phyloP scores from a whole-genome alignment of 768 basidiomycete genomes.

The Suillus paluster region DNA sequence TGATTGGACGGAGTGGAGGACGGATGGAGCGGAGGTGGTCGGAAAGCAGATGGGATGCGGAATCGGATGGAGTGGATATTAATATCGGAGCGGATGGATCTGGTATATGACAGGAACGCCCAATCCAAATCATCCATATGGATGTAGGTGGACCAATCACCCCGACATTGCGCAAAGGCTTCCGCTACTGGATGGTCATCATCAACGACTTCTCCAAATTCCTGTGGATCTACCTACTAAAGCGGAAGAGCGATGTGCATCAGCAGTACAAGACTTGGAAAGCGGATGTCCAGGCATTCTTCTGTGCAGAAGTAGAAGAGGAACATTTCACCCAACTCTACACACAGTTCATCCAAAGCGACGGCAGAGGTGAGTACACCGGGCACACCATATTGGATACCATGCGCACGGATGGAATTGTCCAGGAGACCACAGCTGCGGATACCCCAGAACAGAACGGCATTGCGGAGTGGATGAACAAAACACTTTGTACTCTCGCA shows the following conservation, averaged over 20 bases:
- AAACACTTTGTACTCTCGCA: constrained; percentile 26
- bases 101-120: too few relatives aligned
- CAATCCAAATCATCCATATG: constrained; percentile 17
- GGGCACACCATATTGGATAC: not conserved
- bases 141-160: constrained; percentile 23
- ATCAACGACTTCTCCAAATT: constrained; percentile 15
- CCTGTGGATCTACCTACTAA: constrained; percentile 12
- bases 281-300: not conserved
- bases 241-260: constrained; percentile 6
- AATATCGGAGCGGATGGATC: too few relatives aligned
- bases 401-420: not conserved
- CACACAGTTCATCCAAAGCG: constrained; percentile 15
- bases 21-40: too few relatives aligned
- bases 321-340: constrained; percentile 1
- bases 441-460: constrained; percentile 27
- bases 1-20: too few relatives aligned
- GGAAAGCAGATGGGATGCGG: too few relatives aligned
- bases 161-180: constrained; percentile 8
- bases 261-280: constrained; percentile 2
- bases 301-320: not conserved
- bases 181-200: constrained; percentile 20
- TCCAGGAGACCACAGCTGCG: constrained; percentile 1
- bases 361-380: constrained; percentile 17
- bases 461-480: constrained; percentile 34
- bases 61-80: too few relatives aligned